A percentile compares a stretch with the other conserved stretches of the same genome.
phyloP scores from a whole-genome alignment of 768 basidiomycete genomes.

The Naematelia encephala region DNA sequence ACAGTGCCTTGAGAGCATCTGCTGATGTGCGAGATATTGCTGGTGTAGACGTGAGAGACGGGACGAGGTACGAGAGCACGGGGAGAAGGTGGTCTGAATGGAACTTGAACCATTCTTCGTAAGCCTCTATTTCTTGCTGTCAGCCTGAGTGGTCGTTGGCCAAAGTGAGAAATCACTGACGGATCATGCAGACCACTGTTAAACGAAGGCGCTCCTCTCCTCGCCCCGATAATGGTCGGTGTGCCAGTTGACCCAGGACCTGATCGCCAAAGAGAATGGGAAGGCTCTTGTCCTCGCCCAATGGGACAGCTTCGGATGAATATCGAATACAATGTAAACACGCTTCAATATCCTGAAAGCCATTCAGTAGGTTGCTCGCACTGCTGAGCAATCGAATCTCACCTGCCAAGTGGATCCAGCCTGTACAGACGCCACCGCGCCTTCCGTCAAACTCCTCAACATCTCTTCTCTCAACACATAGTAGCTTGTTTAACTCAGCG shows the following conservation, averaged over 20 bases:
- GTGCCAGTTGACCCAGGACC: constrained; percentile 63
- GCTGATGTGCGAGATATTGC: constrained; percentile 61
- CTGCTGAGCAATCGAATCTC: constrained; percentile 2
- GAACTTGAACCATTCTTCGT: constrained; percentile 52
- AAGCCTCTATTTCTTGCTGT: constrained; percentile 37
- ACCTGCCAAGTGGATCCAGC: constrained; percentile 65
- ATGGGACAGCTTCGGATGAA: constrained; percentile 77
- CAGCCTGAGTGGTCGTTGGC: background rate
- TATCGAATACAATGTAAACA: constrained; percentile 80
- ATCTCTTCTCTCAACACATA: constrained; percentile 83
- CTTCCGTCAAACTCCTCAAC: constrained; percentile 66
- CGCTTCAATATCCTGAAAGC: constrained; percentile 72
- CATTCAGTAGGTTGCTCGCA: background rate
- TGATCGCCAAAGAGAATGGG: constrained; percentile 65
- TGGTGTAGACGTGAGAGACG: constrained; percentile 54
- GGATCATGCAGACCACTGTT: constrained; percentile 71
- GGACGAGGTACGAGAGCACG: constrained; percentile 62
- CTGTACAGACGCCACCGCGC: constrained; percentile 59
- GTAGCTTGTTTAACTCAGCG: constrained; percentile 52
- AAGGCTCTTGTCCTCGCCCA: constrained; percentile 55
- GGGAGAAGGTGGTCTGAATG: constrained; percentile 61
- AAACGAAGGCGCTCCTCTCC: constrained; percentile 63
- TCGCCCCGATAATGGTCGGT: constrained; percentile 27
- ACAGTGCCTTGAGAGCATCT: constrained; percentile 75
- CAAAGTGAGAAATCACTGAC: constrained; percentile 55